Conservation (phyloP, 495 filamentous ascomycete species). For the Hypoxylon subgilvum region DNA sequence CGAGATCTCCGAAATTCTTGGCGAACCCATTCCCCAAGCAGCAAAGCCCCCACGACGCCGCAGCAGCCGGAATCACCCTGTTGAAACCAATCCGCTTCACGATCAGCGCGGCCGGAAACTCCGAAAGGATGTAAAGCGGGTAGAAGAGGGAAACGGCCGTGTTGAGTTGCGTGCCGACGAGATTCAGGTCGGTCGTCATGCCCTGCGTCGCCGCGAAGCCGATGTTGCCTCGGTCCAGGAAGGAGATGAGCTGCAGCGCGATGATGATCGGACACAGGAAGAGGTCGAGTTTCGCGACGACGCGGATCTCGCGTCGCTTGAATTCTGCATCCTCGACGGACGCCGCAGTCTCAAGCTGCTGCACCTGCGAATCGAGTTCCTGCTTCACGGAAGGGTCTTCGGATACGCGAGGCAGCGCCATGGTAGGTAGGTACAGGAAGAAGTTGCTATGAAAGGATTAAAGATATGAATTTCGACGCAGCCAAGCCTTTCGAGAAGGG, state of each 20-base stretch:
- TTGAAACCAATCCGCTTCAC: slow-evolving; percentile 42
- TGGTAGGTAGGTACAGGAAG: slow-evolving; percentile 4
- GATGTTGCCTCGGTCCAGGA: slow-evolving; percentile 53
- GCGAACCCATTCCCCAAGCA: slow-evolving; percentile 42
- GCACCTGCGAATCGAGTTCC: slow-evolving; percentile 23
- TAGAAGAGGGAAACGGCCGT: slow-evolving; percentile 43
- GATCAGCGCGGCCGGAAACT: slow-evolving; percentile 40
- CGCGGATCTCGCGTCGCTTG: slow-evolving; percentile 31
- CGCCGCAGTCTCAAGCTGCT: slow-evolving; percentile 15
- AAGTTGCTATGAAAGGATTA: background rate
- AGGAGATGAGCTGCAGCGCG: slow-evolving; percentile 47
- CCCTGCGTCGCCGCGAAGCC: slow-evolving; percentile 50
- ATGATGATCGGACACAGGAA: slow-evolving; percentile 52
- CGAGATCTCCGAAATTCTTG: slow-evolving; percentile 37
- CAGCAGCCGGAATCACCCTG: slow-evolving; percentile 37
- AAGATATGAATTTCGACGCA: background rate
- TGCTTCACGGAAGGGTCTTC: slow-evolving; percentile 23
- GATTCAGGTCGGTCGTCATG: slow-evolving; percentile 47
- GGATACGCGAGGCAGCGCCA: slow-evolving; percentile 23
- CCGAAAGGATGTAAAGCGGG: slow-evolving; percentile 40
- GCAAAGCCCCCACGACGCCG: slow-evolving; percentile 41
- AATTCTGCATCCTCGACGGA: slow-evolving; percentile 28
- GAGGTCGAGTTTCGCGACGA: slow-evolving; percentile 49
- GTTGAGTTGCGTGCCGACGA: slow-evolving; percentile 49
- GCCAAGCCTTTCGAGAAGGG: slow-evolving; percentile 4